Evolutionary conservation across 1,284 basidiomycete species (phyloP).

Genomic region (Malassezia sp.): DNA sequence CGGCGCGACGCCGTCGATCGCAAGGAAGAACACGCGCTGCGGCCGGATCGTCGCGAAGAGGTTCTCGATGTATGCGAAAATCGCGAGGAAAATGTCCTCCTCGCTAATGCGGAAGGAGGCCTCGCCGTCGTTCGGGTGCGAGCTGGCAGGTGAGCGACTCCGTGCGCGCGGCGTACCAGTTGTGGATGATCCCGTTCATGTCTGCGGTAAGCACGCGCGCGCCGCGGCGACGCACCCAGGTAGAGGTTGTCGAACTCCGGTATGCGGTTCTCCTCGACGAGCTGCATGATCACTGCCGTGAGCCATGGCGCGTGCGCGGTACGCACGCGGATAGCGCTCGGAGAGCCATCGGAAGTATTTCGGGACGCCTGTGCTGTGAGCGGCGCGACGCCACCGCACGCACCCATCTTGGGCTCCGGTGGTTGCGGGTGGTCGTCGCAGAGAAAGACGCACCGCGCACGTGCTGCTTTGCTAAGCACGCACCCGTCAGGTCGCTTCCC

Average conservation of each 20-base stretch:
- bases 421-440: no score
- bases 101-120: slow-evolving; percentile 83
- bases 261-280: slow-evolving; percentile 92
- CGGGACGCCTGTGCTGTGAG: slow-evolving; percentile 43
- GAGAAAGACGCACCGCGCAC: no score
- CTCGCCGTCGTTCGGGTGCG: slow-evolving; percentile 80
- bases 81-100: slow-evolving; percentile 91
- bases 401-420: slow-evolving; percentile 1
- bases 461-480: no score
- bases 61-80: slow-evolving; percentile 93
- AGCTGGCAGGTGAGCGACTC: slow-evolving; percentile 78
- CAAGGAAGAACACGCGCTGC: slow-evolving; percentile 79
- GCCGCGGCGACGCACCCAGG: slow-evolving; percentile 49
- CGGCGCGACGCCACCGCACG: neutral
- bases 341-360: slow-evolving; percentile 56
- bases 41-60: slow-evolving; percentile 95
- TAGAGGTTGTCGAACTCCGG: slow-evolving; percentile 80
- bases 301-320: slow-evolving; percentile 63
- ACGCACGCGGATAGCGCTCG: slow-evolving; percentile 79
- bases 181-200: slow-evolving; percentile 97
- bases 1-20: slow-evolving; percentile 93
- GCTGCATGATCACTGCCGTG: slow-evolving; percentile 91
- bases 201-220: slow-evolving; percentile 48
- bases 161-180: slow-evolving; percentile 16
- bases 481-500: no score